phyloP scores from a whole-genome alignment of 2,329 filamentous ascomycete genomes.

The Ploettnerulaceae sp. region DNA sequence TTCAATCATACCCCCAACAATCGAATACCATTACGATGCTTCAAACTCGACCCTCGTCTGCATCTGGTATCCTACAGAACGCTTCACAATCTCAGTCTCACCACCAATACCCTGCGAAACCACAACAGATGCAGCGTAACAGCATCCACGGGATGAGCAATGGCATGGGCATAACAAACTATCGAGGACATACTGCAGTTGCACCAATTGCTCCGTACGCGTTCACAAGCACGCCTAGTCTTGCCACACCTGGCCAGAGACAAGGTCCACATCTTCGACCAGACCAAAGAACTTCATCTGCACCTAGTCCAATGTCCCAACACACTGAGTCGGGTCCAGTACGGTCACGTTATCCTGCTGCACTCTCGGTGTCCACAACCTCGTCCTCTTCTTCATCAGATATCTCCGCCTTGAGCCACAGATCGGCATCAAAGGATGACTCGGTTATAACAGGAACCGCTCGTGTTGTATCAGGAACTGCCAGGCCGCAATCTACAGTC shows the following conservation, averaged over 20 bases:
- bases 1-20: slow-evolving; percentile 76
- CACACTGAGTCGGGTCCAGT: slow-evolving; percentile 33
- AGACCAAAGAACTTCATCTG: slow-evolving; percentile 51
- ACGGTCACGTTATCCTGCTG: slow-evolving; percentile 42
- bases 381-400: slow-evolving; percentile 34
- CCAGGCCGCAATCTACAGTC: slow-evolving; percentile 38
- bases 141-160: slow-evolving; percentile 48
- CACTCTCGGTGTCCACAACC: slow-evolving; percentile 46
- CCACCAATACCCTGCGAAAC: slow-evolving; percentile 46
- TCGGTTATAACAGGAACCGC: slow-evolving; percentile 40
- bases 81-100: slow-evolving; percentile 32
- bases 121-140: slow-evolving; percentile 44
- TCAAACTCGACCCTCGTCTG: slow-evolving; percentile 64
- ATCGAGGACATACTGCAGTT: slow-evolving; percentile 46
- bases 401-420: slow-evolving; percentile 37
- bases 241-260: slow-evolving; percentile 44
- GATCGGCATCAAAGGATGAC: slow-evolving; percentile 49
- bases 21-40: slow-evolving; percentile 70
- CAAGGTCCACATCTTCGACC: slow-evolving; percentile 46
- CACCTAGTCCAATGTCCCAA: slow-evolving; percentile 42
- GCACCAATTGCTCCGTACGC: slow-evolving; percentile 70
- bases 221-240: slow-evolving; percentile 65
- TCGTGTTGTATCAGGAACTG: slow-evolving; percentile 22
- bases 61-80: slow-evolving; percentile 46
- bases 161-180: slow-evolving; percentile 43